Evolutionary conservation across 371 early-diverging fungal species (phyloP).

Genomic region (Chytridium lagenaria): DNA sequence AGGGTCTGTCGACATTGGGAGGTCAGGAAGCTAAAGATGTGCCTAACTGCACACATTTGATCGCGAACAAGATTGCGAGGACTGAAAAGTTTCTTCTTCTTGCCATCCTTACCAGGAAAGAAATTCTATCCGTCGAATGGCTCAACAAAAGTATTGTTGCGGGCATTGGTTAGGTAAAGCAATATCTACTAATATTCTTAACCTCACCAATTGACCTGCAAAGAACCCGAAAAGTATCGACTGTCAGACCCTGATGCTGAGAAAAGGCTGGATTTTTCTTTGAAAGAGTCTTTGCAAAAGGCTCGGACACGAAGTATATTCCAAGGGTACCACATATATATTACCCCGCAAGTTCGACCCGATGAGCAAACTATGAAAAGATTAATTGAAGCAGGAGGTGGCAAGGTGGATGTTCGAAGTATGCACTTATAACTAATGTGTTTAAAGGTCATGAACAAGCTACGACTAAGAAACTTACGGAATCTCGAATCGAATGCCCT

Average conservation of each 20-base stretch:
- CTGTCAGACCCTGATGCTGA: slow-evolving; percentile 23
- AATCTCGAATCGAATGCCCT: neutral
- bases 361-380: slow-evolving; percentile 20
- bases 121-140: slow-evolving; percentile 36
- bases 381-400: slow-evolving; percentile 38
- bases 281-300: slow-evolving; percentile 12
- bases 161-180: slow-evolving; percentile 25
- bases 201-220: neutral
- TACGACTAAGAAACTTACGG: neutral
- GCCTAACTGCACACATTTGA: slow-evolving; percentile 32
- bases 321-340: slow-evolving; percentile 30
- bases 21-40: slow-evolving; percentile 22
- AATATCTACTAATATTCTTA: neutral
- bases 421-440: neutral
- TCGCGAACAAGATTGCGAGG: slow-evolving; percentile 37
- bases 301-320: slow-evolving; percentile 19
- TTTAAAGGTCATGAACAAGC: slow-evolving; percentile 5
- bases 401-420: slow-evolving; percentile 24
- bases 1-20: slow-evolving; percentile 28
- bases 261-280: slow-evolving; percentile 17
- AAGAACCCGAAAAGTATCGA: slow-evolving; percentile 24
- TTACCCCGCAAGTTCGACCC: slow-evolving; percentile 32
- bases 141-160: slow-evolving; percentile 24
- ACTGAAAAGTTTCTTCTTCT: slow-evolving; percentile 47
- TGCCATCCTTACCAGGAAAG: slow-evolving; percentile 21